Evolutionary conservation across 495 filamentous ascomycete species (phyloP).

Genomic region (Talaromyces nanjingensis): DNA sequence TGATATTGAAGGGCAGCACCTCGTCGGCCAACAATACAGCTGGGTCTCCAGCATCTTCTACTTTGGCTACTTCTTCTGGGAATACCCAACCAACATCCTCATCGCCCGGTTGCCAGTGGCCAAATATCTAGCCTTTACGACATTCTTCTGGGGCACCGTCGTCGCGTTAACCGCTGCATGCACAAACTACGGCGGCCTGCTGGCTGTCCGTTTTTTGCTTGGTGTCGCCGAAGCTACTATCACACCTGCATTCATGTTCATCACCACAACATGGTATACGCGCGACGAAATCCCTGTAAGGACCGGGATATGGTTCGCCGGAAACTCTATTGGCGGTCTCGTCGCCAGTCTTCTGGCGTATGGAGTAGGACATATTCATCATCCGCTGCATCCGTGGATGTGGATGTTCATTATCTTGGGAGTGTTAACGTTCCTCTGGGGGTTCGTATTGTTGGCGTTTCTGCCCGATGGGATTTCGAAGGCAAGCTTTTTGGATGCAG

Average conservation of each 20-base stretch:
- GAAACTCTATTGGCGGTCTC: conserved; percentile 50
- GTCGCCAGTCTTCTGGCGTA: conserved; percentile 51
- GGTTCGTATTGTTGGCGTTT: conserved; percentile 41
- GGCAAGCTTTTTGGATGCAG: conserved; percentile 48
- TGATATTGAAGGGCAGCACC: conserved; percentile 16
- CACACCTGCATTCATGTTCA: conserved; percentile 32
- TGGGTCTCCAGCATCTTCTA: conserved; percentile 58
- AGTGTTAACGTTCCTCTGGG: conserved; percentile 47
- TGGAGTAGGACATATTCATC: conserved; percentile 46
- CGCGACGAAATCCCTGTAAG: conserved; percentile 51
- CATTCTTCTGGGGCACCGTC: conserved; percentile 50
- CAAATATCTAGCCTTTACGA: conserved; percentile 48
- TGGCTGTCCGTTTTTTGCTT: conserved; percentile 40
- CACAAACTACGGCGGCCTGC: conserved; percentile 27
- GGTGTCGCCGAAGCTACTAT: conserved; percentile 47
- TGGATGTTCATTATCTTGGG: conserved; percentile 49
- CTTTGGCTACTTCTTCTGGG: conserved; percentile 49
- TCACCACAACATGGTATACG: conserved; percentile 44
- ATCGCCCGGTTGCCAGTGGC: conserved; percentile 48
- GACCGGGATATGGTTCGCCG: conserved; percentile 56
- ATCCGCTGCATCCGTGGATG: conserved; percentile 42
- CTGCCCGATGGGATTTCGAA: conserved; percentile 58
- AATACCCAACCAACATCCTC: conserved; percentile 40
- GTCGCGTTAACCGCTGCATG: conserved; percentile 40
- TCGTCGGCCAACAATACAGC: conserved; percentile 50